Evolutionary conservation across 495 filamentous ascomycete genomes (phyloP).

Genomic region (Talaromyces thailandensis): DNA sequence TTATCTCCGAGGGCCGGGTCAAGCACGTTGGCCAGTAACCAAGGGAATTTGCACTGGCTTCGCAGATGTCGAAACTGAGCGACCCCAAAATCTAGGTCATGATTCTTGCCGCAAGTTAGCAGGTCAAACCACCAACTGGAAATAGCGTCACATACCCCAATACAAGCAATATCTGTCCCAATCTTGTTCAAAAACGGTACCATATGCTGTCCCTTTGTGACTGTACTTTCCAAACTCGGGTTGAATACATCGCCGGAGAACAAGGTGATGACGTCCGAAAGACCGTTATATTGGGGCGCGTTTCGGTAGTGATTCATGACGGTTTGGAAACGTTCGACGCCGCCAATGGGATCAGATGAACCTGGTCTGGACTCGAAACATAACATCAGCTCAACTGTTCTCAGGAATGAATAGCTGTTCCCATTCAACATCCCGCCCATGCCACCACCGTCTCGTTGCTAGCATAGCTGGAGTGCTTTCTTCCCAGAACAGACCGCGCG

Average conservation of each 20-base stretch:
- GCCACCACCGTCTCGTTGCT: background rate
- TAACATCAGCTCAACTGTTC: background rate
- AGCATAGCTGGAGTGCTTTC: background rate
- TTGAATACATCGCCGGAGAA: slow-evolving; percentile 94
- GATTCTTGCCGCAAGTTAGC: slow-evolving; percentile 45
- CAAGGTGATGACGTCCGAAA: slow-evolving; percentile 62
- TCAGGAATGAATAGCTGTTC: background rate
- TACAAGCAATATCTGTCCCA: slow-evolving; percentile 64
- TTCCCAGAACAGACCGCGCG: background rate
- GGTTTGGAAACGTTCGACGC: slow-evolving; percentile 70
- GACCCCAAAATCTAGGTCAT: slow-evolving; percentile 92
- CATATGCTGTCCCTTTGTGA: slow-evolving; percentile 89
- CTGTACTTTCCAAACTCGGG: slow-evolving; percentile 73
- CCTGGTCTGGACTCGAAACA: slow-evolving; percentile 29
- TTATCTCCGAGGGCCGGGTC: slow-evolving; percentile 66
- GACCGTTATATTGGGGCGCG: slow-evolving; percentile 44
- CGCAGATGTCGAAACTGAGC: slow-evolving; percentile 64
- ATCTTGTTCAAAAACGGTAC: slow-evolving; percentile 75
- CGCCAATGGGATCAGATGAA: slow-evolving; percentile 73
- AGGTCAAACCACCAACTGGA: background rate
- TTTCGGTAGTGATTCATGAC: slow-evolving; percentile 64
- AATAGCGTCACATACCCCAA: slow-evolving; percentile 49
- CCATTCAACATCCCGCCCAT: background rate
- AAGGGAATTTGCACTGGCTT: slow-evolving; percentile 72
- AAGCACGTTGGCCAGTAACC: slow-evolving; percentile 78